Evolutionary conservation across 2,329 filamentous ascomycete species (phyloP).

Genomic region (Penicillium palitans): DNA sequence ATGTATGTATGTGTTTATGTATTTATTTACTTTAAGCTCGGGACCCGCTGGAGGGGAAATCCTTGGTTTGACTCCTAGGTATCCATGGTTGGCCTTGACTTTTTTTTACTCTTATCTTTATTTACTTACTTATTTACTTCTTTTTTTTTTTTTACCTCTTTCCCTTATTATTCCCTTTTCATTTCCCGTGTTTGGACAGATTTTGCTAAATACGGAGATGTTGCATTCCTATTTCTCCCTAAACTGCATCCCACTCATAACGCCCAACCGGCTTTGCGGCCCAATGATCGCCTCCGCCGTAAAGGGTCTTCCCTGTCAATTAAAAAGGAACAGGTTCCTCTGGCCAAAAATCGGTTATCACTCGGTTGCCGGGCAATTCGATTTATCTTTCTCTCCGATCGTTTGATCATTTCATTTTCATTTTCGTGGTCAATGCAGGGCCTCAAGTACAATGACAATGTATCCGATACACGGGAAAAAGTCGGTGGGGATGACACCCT

Average conservation of each 20-base stretch:
- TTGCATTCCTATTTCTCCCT: slow-evolving; percentile 11
- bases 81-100: slow-evolving; percentile 9
- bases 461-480: slow-evolving; percentile 22
- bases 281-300: slow-evolving; percentile 25
- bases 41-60: slow-evolving; percentile 19
- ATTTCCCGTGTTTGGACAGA: background rate
- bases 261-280: slow-evolving; percentile 26
- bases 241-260: slow-evolving; percentile 1
- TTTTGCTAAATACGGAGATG: background rate
- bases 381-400: background rate
- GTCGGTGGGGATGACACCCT: slow-evolving; percentile 24
- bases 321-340: background rate
- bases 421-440: background rate
- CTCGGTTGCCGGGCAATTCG: background rate
- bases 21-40: slow-evolving; percentile 12
- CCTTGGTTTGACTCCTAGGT: slow-evolving; percentile 14
- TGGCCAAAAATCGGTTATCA: background rate
- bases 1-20: background rate
- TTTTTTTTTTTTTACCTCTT: background rate
- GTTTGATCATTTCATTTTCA: background rate
- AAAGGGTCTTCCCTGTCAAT: slow-evolving; percentile 9
- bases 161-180: background rate
- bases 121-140: background rate
- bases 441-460: slow-evolving; percentile 20
- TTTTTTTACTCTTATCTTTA: slow-evolving; percentile 4